These are phyloP conservation scores for Gynandropsis gynandra DNA, from an alignment of 345 rosid species.

Conservation along the genomic window DNA sequence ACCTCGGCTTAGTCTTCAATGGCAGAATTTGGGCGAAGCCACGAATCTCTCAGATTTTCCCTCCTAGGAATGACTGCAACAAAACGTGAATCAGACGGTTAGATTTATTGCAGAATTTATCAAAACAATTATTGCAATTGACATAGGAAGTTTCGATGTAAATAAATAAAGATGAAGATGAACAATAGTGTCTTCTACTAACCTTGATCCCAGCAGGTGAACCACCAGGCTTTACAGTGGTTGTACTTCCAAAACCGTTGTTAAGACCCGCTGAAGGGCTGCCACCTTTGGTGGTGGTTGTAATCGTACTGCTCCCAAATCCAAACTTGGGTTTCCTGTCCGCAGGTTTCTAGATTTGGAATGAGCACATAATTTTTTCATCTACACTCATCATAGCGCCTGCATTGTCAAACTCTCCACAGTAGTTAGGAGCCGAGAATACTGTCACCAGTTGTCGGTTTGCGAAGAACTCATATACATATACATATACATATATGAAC, in stretches of 20 bases:
- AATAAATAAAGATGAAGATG: background rate
- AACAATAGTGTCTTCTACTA: constrained; percentile 9
- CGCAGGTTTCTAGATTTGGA: constrained; percentile 61
- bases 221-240: constrained; percentile 37
- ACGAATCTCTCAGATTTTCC: constrained; percentile 20
- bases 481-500: too few species aligned
- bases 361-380: constrained; percentile 65
- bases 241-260: constrained; percentile 32
- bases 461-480: constrained; percentile 76
- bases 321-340: constrained; percentile 37
- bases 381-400: constrained; percentile 80
- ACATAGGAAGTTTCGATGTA: background rate
- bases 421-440: constrained; percentile 75
- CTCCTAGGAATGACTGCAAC: constrained; percentile 49
- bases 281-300: constrained; percentile 41
- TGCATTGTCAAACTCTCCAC: constrained; percentile 77
- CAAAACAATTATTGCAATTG: background rate
- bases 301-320: constrained; percentile 44
- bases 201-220: constrained; percentile 53
- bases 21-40: too few species aligned
- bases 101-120: background rate
- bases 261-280: constrained; percentile 33
- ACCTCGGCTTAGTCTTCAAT: too few species aligned
- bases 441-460: constrained; percentile 61
- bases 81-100: background rate